Percentiles rank a stretch among this genome's conserved stretches.
phyloP scores from a whole-genome alignment of 768 basidiomycete genomes.

The Phylloporus arenicola region DNA sequence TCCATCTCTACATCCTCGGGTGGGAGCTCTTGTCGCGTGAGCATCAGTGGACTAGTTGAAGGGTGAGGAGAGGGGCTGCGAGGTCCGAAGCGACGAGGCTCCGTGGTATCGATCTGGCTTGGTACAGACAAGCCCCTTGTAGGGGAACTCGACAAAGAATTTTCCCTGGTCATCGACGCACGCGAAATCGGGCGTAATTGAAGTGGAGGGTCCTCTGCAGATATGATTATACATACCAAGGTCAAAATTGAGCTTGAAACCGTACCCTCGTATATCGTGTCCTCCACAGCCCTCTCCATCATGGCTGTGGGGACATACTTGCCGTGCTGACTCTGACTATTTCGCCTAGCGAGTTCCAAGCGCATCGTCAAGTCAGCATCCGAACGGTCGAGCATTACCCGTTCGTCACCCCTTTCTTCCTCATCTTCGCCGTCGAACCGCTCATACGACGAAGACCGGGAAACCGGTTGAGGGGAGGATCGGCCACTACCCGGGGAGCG shows the following conservation, averaged over 20 bases:
- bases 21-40: conserved; percentile 30
- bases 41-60: conserved; percentile 35
- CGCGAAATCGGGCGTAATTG: conserved; percentile 52
- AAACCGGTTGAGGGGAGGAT: conserved; percentile 35
- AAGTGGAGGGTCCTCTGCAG: conserved; percentile 55
- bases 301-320: conserved; percentile 36
- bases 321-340: conserved; percentile 72
- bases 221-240: conserved; percentile 1
- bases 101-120: conserved; percentile 44
- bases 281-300: conserved; percentile 48
- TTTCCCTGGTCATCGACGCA: conserved; percentile 38
- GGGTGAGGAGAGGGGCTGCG: conserved; percentile 69
- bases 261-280: conserved; percentile 77
- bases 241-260: conserved; percentile 1
- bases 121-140: conserved; percentile 24
- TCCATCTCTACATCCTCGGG: conserved; percentile 44
- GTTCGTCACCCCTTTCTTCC: conserved; percentile 39
- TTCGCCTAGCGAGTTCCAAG: conserved; percentile 76
- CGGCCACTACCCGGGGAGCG: conserved; percentile 37
- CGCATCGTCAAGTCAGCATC: conserved; percentile 74
- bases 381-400: conserved; percentile 50
- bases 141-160: conserved; percentile 39
- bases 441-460: conserved; percentile 44
- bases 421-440: conserved; percentile 33
- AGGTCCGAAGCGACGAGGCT: conserved; percentile 67